A percentile compares a stretch with the other conserved stretches of the same genome.
These are phyloP conservation scores for Candolleomyces efflorescens DNA, from an alignment of 768 basidiomycete genomes.

Conservation along the genomic window DNA sequence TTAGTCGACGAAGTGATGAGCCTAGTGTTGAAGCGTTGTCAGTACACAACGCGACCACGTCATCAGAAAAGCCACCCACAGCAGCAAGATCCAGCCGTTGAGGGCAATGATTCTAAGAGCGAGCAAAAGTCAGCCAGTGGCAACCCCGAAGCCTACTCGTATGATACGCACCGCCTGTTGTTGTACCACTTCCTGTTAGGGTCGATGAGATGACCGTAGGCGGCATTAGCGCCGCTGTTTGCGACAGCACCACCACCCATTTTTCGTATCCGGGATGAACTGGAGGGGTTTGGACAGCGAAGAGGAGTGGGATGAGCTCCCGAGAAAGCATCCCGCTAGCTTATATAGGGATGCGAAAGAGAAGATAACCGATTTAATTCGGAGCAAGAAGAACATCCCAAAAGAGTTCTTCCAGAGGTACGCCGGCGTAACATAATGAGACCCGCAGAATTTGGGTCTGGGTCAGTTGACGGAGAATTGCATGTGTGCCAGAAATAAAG, in stretches of 20 bases:
- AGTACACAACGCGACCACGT: background rate
- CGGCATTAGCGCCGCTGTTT: conserved; percentile 25
- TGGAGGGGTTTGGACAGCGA: conserved; percentile 18
- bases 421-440: conserved; percentile 15
- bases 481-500: too few species aligned
- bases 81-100: conserved; percentile 66
- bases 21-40: conserved; percentile 24
- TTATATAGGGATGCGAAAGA: conserved; percentile 26
- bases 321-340: conserved; percentile 16
- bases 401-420: conserved; percentile 41
- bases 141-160: background rate
- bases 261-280: conserved; percentile 19
- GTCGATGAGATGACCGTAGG: conserved; percentile 41
- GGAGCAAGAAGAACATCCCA: conserved; percentile 26
- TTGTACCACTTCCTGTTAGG: conserved; percentile 73
- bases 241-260: conserved; percentile 56
- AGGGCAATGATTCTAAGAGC: conserved; percentile 49
- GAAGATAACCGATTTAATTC: background rate
- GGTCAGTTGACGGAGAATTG: background rate
- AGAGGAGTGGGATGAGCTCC: conserved; percentile 26
- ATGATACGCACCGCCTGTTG: conserved; percentile 58
- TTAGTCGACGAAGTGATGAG: conserved; percentile 75
- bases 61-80: conserved; percentile 38
- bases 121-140: background rate
- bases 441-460: background rate